Conservation (phyloP, 2,329 filamentous ascomycete genomes). For the Penicillium brasilianum region DNA sequence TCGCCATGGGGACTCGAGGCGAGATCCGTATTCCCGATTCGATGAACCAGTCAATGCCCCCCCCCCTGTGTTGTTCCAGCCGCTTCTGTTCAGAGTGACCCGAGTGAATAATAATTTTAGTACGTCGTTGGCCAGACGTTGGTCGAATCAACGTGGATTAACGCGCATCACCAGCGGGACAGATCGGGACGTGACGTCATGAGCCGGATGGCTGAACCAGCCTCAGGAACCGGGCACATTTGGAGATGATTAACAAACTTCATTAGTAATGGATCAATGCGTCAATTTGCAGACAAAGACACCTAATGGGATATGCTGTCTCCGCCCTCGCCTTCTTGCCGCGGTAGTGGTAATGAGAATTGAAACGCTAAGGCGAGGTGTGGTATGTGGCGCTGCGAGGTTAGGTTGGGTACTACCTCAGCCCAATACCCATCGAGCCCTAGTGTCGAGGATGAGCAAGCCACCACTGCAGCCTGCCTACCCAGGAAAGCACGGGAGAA, state of each 20-base stretch:
- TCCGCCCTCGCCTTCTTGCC: background rate
- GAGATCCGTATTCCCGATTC: slow-evolving; percentile 8
- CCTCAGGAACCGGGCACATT: slow-evolving; percentile 17
- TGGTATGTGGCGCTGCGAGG: slow-evolving; percentile 9
- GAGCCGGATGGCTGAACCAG: slow-evolving; percentile 1
- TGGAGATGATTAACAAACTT: background rate
- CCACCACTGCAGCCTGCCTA: slow-evolving; percentile 13
- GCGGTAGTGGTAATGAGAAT: background rate
- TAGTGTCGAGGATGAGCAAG: background rate
- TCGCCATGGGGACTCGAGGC: background rate
- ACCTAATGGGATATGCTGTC: background rate
- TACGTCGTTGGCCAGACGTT: background rate
- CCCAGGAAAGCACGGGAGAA: background rate
- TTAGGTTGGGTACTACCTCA: slow-evolving; percentile 2
- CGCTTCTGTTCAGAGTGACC: slow-evolving; percentile 12
- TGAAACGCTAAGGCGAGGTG: background rate
- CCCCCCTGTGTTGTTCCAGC: background rate
- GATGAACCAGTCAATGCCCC: slow-evolving; percentile 3
- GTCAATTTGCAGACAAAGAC: background rate
- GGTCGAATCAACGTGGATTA: slow-evolving; percentile 11
- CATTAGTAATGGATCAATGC: background rate
- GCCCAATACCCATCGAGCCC: background rate
- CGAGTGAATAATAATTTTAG: background rate
- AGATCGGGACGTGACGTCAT: slow-evolving; percentile 25
- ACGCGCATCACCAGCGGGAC: slow-evolving; percentile 8